Evolutionary conservation across 768 basidiomycete species (phyloP).

Genomic region (Podaxis mareebaensis): DNA sequence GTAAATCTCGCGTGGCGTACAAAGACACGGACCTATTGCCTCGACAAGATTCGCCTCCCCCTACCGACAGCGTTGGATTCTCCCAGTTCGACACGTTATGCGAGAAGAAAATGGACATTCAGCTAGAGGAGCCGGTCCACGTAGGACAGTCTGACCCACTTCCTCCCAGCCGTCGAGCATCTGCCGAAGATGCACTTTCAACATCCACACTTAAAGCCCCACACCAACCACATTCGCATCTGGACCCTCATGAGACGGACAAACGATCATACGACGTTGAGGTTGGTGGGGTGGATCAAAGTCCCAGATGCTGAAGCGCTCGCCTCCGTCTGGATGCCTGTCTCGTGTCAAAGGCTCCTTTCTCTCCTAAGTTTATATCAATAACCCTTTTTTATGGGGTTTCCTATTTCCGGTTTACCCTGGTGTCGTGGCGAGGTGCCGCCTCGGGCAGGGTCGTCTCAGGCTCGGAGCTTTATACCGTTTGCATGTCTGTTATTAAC

Average conservation of each 20-base stretch:
- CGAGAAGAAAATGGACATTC: conserved; percentile 18
- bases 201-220: neutral
- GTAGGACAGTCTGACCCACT: neutral
- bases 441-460: too few relatives aligned
- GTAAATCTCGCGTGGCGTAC: conserved; percentile 45
- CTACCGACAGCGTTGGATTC: conserved; percentile 11
- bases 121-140: neutral
- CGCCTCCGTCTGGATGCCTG: too few relatives aligned
- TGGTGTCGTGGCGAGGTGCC: too few relatives aligned
- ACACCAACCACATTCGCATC: neutral
- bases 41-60: conserved; percentile 12
- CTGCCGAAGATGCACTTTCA: neutral
- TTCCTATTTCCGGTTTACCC: too few relatives aligned
- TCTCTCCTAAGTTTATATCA: too few relatives aligned
- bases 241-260: neutral
- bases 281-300: too few relatives aligned
- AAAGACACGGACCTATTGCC: conserved; percentile 30
- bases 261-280: neutral
- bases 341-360: too few relatives aligned
- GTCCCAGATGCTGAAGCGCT: too few relatives aligned
- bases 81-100: conserved; percentile 25
- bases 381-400: too few relatives aligned
- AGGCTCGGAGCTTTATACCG: too few relatives aligned
- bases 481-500: too few relatives aligned
- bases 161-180: neutral